Evolutionary conservation across 768 basidiomycete species (phyloP), one percentile per base, ranked within the genome.

Genomic region (Cyclocybe aegerita): DNA sequence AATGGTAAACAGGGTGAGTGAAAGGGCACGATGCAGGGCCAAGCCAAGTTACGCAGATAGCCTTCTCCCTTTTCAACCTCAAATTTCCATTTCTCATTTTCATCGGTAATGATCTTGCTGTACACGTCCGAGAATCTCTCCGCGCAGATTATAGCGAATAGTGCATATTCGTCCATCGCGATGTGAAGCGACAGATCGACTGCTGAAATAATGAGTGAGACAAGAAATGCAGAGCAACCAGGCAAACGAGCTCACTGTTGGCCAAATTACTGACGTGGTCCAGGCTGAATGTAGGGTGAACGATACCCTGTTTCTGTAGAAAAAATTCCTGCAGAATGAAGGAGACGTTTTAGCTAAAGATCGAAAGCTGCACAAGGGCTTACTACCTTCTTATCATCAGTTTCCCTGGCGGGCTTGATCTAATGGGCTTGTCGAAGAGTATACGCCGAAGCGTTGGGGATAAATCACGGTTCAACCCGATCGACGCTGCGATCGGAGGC

Each of bases 351-450:
- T n/a, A n/a, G n/a, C n/a, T n/a, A n/a, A n/a, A n/a, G n/a, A n/a
- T n/a, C n/a, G n/a, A n/a, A n/a, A n/a, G n/a, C n/a, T n/a, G n/a
- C n/a, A n/a, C n/a, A n/a, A n/a, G n/a, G n/a, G n/a, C n/a, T n/a
- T n/a, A n/a, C n/a, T n/a, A n/a, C n/a, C n/a, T n/a, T n/a, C n/a
- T n/a, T n/a, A n/a, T n/a, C n/a, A n/a, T n/a, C n/a, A n/a, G n/a
- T n/a, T n/a, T n/a, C n/a, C 35, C 30, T 49, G 4, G 11, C 4
- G 1, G 32, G 3, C 10, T 49, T 34, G 38, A 49, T 42, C 39
- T 31, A 49, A 42, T 49, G 48, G 48, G 39, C 48, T 32, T 49
- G 48, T 43, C 17, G 30, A 43, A 40, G 14, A 43, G 39, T 49
- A 4, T 49, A n/a, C n/a, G n/a, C n/a, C n/a, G n/a, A n/a, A n/a